Evolutionary conservation across 164 flowering plant species (phyloP), one percentile per base, ranked within the genome.

Genomic region (Chloranthus sessilifolius): DNA sequence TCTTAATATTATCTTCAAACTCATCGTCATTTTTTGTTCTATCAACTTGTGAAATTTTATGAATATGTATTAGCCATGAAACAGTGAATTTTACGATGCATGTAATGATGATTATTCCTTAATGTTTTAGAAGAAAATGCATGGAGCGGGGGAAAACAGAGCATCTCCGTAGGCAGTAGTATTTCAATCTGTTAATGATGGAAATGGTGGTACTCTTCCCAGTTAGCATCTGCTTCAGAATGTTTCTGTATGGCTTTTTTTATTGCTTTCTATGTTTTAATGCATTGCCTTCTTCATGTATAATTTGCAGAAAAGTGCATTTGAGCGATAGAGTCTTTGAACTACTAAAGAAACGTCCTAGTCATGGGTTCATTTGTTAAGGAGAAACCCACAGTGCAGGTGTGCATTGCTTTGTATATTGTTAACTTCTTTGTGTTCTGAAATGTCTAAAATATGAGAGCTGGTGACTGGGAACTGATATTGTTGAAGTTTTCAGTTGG

Each of bases 341-440:
- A 50, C 40, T 23, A 3, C 49, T 15, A 14, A 24, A 21, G 25
- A 16, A 39, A 28, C 46, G 17, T 20, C 24, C 35, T 49, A 15
- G 40, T 50, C 39, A 41, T 50, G 55, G 41, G 54, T 41, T 50
- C 49, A 34, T 41, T 30, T 58, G 49, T 40, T 49, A 24, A 49
- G 55, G 48, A 55, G 51, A 27, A 58, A 41, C 31, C 52, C 36
- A 6, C 61, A 47, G 15, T 57, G 52, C 38, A 57, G 53, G 47
- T 30, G 39, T 14, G 46, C 9, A 23, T 14, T 27, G 45, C 37
- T 47, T 27, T 19, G 28, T 19, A 9, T 28, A 7, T 8, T 33
- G 23, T 33, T 49, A 16, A 15, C n/a, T 31, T 36, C 10, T 4
- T 10, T 40, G 3, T 45, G 23, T 24, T 22, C 22, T 27, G 5